Evolutionary conservation across 139 green algal species (phyloP), one percentile per base, ranked within the genome.

Genomic region (Coelastrella sp.): DNA sequence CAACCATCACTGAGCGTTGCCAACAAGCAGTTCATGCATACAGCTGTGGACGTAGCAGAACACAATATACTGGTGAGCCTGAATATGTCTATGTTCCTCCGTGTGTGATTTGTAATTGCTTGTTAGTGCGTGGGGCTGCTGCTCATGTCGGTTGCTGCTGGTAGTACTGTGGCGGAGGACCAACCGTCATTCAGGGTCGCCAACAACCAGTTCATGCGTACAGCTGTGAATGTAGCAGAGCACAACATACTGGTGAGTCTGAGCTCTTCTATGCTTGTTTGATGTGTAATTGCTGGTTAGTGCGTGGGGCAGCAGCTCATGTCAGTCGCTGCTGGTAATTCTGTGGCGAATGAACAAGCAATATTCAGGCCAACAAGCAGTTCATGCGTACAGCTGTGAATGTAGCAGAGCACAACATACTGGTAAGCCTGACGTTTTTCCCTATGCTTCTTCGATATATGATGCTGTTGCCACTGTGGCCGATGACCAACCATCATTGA

Each of bases 11-110:
- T 95, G 76, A 88, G 90, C 23, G 59, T 92, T 7, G 77, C 90
- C 65, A 97, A 97, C 92, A 96, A 95, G 92, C 92, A 96, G 92
- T 97, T 93, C 73, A 90, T 3, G 11, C 90, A 96, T 86, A 97
- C 95, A 5, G 89, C 95, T 8, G 82, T 97, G 22, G 95, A 96
- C 68, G 90, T 97, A 8, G 93, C 96, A 57, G 92, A 97, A 58
- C 92, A 94, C 83, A 97, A 98, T 87, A 54, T 98, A 20, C 74
- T 90, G 92, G 95, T 97, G 83, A 71, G 79, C 8, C 32, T 47
- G 32, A 47, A 47, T 47, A 47, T 98, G 95, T 85, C 93, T 95
- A 83, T n/a, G n/a, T n/a, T n/a, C n/a, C n/a, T n/a, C n/a, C n/a
- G n/a, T 47, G 0, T 1, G 0, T 47, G 32, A 47, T 47, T 0